Conservation (phyloP, 2,329 filamentous ascomycete species). For the Fusarium tanahbumbuense region DNA sequence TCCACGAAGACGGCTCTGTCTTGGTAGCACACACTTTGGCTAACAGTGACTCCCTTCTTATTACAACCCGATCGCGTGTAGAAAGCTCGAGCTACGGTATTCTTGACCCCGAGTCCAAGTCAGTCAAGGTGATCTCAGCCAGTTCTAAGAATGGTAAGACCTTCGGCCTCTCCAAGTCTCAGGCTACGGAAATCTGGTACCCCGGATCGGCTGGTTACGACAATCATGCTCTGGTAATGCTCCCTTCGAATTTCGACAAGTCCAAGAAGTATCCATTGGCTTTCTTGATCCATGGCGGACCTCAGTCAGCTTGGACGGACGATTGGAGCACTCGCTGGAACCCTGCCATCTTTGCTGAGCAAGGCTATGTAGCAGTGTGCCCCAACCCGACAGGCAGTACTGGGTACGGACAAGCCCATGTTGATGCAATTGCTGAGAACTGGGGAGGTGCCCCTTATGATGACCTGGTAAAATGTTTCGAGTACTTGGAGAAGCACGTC, state of each 20-base stretch:
- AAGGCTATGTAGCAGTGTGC: conserved; percentile 84
- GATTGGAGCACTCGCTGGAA: conserved; percentile 88
- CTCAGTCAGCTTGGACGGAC: conserved; percentile 80
- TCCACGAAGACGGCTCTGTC: conserved; percentile 67
- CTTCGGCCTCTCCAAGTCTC: conserved; percentile 72
- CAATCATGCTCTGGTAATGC: conserved; percentile 76
- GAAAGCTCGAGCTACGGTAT: conserved; percentile 79
- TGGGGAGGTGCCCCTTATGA: conserved; percentile 90
- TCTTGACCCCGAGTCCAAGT: conserved; percentile 59
- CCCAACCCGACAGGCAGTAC: conserved; percentile 88
- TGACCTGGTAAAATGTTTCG: conserved; percentile 82
- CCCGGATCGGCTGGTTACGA: conserved; percentile 71
- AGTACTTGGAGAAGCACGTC: conserved; percentile 75
- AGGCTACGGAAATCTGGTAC: conserved; percentile 77
- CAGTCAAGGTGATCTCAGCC: conserved; percentile 66
- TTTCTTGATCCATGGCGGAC: conserved; percentile 85
- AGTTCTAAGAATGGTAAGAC: conserved; percentile 72
- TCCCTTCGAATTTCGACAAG: conserved; percentile 74
- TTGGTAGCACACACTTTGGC: conserved; percentile 64
- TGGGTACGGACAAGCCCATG: conserved; percentile 82
- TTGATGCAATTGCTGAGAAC: conserved; percentile 79
- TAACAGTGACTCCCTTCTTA: conserved; percentile 64
- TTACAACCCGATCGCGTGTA: conserved; percentile 75
- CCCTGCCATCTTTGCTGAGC: conserved; percentile 85
- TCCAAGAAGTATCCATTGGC: conserved; percentile 81